Evolutionary conservation across 352 stramenopile species (phyloP).

Genomic region (Phytophthora kernoviae): DNA sequence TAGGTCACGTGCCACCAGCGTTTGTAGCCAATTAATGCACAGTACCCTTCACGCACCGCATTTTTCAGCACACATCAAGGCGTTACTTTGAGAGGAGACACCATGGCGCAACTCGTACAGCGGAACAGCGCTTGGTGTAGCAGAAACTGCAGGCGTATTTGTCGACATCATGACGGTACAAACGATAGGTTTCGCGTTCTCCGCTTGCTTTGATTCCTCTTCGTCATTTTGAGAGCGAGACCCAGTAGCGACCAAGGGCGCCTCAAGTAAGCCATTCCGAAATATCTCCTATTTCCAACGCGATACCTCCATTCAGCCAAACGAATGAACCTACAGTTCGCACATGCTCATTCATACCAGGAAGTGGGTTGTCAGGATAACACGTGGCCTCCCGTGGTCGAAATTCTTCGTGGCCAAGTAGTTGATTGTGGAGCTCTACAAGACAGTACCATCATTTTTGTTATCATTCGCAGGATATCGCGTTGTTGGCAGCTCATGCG

Average conservation of each 20-base stretch:
- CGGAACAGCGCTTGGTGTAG: constrained; percentile 34
- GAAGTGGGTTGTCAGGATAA: constrained; percentile 84
- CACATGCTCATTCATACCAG: constrained; percentile 43
- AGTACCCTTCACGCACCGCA: constrained; percentile 46
- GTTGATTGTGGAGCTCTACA: constrained; percentile 48
- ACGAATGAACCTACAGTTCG: too few species aligned
- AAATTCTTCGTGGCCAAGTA: constrained; percentile 47
- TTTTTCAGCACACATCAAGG: constrained; percentile 63
- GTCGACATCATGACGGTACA: constrained; percentile 69
- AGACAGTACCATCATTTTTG: background rate
- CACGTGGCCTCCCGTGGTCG: constrained; percentile 41
- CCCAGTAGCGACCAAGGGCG: constrained; percentile 21
- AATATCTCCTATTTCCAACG: constrained; percentile 59
- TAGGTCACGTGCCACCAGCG: too few species aligned
- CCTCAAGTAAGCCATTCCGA: constrained; percentile 42
- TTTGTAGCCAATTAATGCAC: too few species aligned
- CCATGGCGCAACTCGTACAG: constrained; percentile 69
- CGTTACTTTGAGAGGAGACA: constrained; percentile 75
- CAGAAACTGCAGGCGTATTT: constrained; percentile 17
- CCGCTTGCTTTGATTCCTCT: constrained; percentile 6
- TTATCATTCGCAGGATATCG: constrained; percentile 6
- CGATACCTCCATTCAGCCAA: constrained; percentile 8
- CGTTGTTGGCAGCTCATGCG: background rate
- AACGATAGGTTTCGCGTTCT: constrained; percentile 26
- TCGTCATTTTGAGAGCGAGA: constrained; percentile 2